Conservation (phyloP, 2,329 filamentous ascomycete species). For the Clarireedia monteithiana region DNA sequence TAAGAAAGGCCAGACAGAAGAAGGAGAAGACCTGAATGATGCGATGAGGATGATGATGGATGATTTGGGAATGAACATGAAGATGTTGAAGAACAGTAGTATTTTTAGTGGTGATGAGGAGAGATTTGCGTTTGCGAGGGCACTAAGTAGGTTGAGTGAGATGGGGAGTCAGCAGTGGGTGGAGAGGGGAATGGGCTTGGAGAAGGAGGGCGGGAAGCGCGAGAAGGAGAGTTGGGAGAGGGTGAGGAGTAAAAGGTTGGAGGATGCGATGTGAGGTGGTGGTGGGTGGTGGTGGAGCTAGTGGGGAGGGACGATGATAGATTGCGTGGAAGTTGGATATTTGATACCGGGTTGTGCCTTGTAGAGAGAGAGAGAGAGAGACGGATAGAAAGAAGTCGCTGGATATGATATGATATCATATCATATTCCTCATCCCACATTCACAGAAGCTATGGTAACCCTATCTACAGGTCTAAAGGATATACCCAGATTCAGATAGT, state of each 20-base stretch:
- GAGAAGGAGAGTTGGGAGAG: conserved; percentile 41
- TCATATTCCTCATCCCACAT: no score
- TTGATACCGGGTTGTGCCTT: not conserved
- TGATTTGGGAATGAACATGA: conserved; percentile 77
- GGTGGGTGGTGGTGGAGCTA: not conserved
- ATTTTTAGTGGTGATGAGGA: conserved; percentile 95
- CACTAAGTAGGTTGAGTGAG: conserved; percentile 74
- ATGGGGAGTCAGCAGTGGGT: conserved; percentile 97
- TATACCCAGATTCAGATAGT: not conserved
- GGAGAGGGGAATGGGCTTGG: conserved; percentile 58
- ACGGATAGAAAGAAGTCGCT: not conserved
- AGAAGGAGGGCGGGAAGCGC: conserved; percentile 34
- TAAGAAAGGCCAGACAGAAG: conserved; percentile 32
- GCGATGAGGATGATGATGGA: conserved; percentile 78
- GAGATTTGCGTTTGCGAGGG: conserved; percentile 88
- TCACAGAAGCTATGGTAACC: not conserved
- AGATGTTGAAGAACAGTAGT: conserved; percentile 73
- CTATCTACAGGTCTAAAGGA: not conserved
- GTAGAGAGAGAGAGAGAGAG: not conserved
- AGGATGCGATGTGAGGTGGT: conserved; percentile 33
- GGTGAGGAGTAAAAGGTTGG: conserved; percentile 40
- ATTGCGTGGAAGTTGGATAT: not conserved
- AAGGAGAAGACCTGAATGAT: conserved; percentile 43
- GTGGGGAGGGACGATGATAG: not conserved
- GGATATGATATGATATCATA: not conserved